A percentile compares a stretch with the other conserved stretches of the same genome.
phyloP scores from a whole-genome alignment of 2,329 filamentous ascomycete genomes.

The Fusarium palustre region DNA sequence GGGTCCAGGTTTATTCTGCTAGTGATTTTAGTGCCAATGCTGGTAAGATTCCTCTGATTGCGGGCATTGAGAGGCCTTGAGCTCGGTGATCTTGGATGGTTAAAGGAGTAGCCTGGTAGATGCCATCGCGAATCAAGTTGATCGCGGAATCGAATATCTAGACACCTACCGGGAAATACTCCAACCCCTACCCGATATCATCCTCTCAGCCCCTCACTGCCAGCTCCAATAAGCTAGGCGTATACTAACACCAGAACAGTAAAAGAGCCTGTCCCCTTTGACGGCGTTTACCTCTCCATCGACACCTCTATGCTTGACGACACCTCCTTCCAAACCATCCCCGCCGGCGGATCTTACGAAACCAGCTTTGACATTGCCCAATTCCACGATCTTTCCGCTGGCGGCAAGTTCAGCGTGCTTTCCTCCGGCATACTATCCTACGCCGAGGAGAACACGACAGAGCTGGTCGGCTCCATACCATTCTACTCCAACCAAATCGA shows the following conservation, averaged over 20 bases:
- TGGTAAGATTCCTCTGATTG: conserved; percentile 49
- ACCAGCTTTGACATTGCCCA: conserved; percentile 67
- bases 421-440: conserved; percentile 68
- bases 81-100: not conserved
- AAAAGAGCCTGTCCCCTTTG: conserved; percentile 59
- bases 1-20: conserved; percentile 61
- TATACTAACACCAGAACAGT: conserved; percentile 41
- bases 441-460: conserved; percentile 62
- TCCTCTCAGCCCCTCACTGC: not conserved
- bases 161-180: not conserved
- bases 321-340: conserved; percentile 63
- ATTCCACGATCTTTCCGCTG: conserved; percentile 63
- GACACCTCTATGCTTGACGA: conserved; percentile 58
- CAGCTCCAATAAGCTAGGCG: not conserved
- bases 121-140: not conserved
- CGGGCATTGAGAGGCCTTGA: not conserved
- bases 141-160: not conserved
- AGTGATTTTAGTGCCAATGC: conserved; percentile 25
- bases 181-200: not conserved
- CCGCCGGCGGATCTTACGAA: conserved; percentile 62
- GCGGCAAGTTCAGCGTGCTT: conserved; percentile 67
- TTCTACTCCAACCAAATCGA: conserved; percentile 70
- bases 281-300: conserved; percentile 65
- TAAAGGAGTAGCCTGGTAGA: not conserved
- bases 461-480: conserved; percentile 65